Conservation (phyloP, 2,329 filamentous ascomycete genomes). For the Dactylellina leptospora region DNA sequence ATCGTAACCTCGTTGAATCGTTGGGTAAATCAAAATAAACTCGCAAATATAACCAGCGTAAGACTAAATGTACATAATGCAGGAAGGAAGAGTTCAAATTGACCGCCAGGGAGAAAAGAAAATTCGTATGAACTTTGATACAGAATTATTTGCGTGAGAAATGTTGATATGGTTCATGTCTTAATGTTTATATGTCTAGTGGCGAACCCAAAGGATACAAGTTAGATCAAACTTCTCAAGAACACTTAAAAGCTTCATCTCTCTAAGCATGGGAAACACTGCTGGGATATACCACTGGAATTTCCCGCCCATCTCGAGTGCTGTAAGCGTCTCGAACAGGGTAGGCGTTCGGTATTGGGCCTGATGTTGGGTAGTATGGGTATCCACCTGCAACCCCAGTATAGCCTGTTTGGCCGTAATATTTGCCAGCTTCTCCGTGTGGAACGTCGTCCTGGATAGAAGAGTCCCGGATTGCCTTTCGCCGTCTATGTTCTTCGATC, state of each 20-base stretch:
- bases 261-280: constrained; percentile 52
- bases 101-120: background rate
- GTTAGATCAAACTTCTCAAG: constrained; percentile 50
- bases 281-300: constrained; percentile 54
- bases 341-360: constrained; percentile 32
- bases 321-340: constrained; percentile 23
- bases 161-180: background rate
- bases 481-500: constrained; percentile 44
- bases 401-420: constrained; percentile 46
- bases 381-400: constrained; percentile 32
- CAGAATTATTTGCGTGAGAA: background rate
- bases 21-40: background rate
- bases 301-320: constrained; percentile 36
- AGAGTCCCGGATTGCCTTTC: constrained; percentile 18
- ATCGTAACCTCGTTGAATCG: background rate
- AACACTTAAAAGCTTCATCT: constrained; percentile 16
- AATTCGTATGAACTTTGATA: background rate
- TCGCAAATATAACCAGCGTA: background rate
- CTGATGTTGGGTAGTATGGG: constrained; percentile 36
- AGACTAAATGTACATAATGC: background rate
- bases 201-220: constrained; percentile 25
- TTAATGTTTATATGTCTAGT: constrained; percentile 39
- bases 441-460: background rate
- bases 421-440: constrained; percentile 21
- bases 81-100: constrained; percentile 3